Percentiles rank a stretch among this genome's conserved stretches.
These are phyloP conservation scores for Neocatenulostroma microsporum DNA, from an alignment of 2,329 filamentous ascomycete species.

Conservation along the genomic window DNA sequence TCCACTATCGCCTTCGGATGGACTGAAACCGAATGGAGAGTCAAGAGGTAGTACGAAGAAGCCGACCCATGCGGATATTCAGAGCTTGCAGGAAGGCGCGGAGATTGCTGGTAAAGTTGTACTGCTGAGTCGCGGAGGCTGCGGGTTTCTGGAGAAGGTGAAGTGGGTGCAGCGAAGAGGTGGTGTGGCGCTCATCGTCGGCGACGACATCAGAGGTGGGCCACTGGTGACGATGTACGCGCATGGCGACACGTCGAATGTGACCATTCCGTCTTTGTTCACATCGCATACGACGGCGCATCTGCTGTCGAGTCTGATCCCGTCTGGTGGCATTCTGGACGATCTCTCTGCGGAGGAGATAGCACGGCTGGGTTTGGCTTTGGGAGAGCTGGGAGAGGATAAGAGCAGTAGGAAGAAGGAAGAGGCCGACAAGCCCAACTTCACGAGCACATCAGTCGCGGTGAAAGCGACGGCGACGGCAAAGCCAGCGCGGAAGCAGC, in stretches of 20 bases:
- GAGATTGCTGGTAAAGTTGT: slow-evolving; percentile 93
- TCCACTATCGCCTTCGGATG: slow-evolving; percentile 39
- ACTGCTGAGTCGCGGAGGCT: slow-evolving; percentile 82
- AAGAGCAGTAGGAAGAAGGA: slow-evolving; percentile 11
- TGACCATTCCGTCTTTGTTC: slow-evolving; percentile 90
- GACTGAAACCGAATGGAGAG: slow-evolving; percentile 27
- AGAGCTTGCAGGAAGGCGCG: slow-evolving; percentile 80
- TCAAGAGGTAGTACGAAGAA: slow-evolving; percentile 31
- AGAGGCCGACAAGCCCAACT: slow-evolving; percentile 19
- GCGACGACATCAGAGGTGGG: slow-evolving; percentile 83
- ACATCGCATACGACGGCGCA: slow-evolving; percentile 93
- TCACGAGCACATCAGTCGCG: slow-evolving; percentile 18
- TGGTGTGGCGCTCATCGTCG: slow-evolving; percentile 82
- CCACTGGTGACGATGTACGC: slow-evolving; percentile 96
- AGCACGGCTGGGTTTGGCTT: slow-evolving; percentile 37
- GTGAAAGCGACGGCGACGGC: slow-evolving; percentile 13
- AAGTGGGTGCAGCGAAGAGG: slow-evolving; percentile 94
- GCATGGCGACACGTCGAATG: slow-evolving; percentile 88
- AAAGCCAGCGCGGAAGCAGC: slow-evolving; percentile 11
- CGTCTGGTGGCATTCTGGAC: slow-evolving; percentile 57
- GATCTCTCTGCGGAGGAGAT: slow-evolving; percentile 54
- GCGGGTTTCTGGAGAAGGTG: slow-evolving; percentile 93
- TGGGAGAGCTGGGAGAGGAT: slow-evolving; percentile 15
- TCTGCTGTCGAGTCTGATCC: slow-evolving; percentile 78
- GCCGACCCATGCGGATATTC: slow-evolving; percentile 69